These are phyloP conservation scores for Solanum peruvianum DNA, from an alignment of 257 asterid species.

Conservation along the genomic window DNA sequence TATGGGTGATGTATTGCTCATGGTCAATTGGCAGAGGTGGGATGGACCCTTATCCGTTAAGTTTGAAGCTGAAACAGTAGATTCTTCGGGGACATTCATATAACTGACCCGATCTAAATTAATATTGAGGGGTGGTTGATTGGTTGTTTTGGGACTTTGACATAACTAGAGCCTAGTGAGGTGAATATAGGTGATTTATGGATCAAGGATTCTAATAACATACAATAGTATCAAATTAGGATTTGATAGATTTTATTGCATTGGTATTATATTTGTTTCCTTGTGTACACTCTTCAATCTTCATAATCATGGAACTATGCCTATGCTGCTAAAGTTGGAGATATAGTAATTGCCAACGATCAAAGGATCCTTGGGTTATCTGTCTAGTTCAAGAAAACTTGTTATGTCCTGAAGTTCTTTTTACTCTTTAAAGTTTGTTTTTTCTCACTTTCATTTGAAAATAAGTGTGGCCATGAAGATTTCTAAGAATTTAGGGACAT, in stretches of 20 bases:
- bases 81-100: background rate
- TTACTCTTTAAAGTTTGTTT: background rate
- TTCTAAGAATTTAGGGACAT: background rate
- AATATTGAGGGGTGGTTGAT: background rate
- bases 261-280: background rate
- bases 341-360: background rate
- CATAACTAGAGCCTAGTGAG: background rate
- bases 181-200: background rate
- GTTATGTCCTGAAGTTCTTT: background rate
- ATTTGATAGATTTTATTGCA: background rate
- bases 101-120: background rate
- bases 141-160: background rate
- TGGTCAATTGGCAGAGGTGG: background rate
- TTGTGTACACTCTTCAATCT: background rate
- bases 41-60: background rate
- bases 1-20: background rate
- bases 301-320: background rate
- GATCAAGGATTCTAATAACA: background rate
- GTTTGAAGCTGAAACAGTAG: background rate
- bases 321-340: background rate
- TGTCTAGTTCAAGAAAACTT: background rate
- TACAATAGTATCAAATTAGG: background rate
- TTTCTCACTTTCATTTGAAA: background rate
- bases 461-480: background rate
- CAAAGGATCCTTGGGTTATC: background rate